Conservation (phyloP, 129 eudicot species). For the Kitagawia praeruptora region DNA sequence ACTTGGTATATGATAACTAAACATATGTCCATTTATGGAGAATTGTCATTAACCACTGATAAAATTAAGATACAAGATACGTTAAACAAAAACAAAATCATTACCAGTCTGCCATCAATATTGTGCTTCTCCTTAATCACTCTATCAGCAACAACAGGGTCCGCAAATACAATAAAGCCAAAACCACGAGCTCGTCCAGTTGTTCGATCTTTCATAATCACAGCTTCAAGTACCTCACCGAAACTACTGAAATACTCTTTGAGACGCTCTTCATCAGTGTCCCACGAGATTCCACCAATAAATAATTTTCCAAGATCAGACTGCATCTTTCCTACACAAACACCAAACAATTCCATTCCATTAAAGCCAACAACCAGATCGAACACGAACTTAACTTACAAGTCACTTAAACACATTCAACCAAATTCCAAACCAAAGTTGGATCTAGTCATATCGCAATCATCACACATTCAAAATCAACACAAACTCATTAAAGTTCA, state of each 20-base stretch:
- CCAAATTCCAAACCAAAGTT: not conserved
- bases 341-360: not conserved
- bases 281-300: conserved; percentile 12
- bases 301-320: conserved; percentile 8
- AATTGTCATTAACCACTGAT: not conserved
- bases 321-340: conserved; percentile 5
- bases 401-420: not conserved
- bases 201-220: conserved; percentile 13
- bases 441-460: not conserved
- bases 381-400: not conserved
- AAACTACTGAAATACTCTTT: conserved; percentile 1
- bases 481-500: conserved; percentile 3
- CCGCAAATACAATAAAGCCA: not conserved
- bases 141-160: conserved; percentile 4
- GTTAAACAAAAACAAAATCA: not conserved
- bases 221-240: conserved; percentile 7
- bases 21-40: not conserved
- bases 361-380: not conserved
- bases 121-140: conserved; percentile 11
- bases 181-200: conserved; percentile 10
- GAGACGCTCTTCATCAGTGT: not conserved
- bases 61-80: not conserved
- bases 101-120: conserved; percentile 9
- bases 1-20: not conserved
- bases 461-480: not conserved